Conservation (phyloP, 257 asterid genomes). For the Knoxia roxburghii region DNA sequence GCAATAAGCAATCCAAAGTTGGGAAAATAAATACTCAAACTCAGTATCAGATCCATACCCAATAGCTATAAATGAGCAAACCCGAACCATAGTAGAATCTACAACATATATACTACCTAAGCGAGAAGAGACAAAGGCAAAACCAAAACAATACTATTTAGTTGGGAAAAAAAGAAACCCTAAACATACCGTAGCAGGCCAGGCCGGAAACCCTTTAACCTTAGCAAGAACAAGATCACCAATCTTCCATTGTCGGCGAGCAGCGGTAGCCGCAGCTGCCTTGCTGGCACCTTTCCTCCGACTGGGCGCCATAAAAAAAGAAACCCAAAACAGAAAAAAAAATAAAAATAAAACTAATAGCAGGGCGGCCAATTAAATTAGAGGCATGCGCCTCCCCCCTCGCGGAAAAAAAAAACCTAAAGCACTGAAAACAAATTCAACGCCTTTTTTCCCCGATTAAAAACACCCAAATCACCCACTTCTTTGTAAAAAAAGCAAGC, state of each 20-base stretch:
- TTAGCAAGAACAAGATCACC: conserved; percentile 97
- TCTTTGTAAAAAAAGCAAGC: conserved; percentile 20
- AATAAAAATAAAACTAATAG: conserved; percentile 4
- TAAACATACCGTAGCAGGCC: conserved; percentile 80
- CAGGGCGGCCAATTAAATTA: conserved; percentile 22
- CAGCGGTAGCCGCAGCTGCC: conserved; percentile 64
- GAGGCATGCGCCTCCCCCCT: conserved; percentile 14
- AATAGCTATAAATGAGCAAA: neutral
- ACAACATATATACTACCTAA: neutral
- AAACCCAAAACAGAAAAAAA: too few relatives aligned
- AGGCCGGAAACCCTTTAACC: conserved; percentile 88
- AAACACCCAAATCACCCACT: conserved; percentile 29
- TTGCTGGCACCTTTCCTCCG: conserved; percentile 69
- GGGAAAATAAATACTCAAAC: neutral
- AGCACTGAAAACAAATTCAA: conserved; percentile 2
- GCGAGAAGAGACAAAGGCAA: neutral
- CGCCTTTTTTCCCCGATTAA: conserved; percentile 10
- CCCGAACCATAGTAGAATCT: neutral
- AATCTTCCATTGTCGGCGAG: conserved; percentile 65
- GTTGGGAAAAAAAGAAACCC: neutral
- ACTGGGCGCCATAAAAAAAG: conserved; percentile 68
- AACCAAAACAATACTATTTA: neutral
- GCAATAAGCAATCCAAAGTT: neutral
- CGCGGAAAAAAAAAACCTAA: conserved; percentile 1
- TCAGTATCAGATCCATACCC: conserved; percentile 18